Evolutionary conservation across 352 stramenopile genomes (phyloP).

Genomic region (Phytophthora boehmeriae): DNA sequence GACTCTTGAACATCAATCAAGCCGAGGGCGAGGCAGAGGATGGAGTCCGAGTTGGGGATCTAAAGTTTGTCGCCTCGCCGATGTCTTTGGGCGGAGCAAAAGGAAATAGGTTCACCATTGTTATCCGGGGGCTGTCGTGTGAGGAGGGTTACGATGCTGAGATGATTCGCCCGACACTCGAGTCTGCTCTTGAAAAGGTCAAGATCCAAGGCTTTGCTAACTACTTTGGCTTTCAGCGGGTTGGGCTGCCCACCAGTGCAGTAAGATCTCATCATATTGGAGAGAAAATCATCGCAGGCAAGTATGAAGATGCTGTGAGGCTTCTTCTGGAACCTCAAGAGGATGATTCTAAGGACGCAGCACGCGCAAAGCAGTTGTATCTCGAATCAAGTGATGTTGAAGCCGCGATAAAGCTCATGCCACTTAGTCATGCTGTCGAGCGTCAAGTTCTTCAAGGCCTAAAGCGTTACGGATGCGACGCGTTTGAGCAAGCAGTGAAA

Average conservation of each 20-base stretch:
- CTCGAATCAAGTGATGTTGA: conserved; percentile 52
- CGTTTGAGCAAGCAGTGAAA: conserved; percentile 63
- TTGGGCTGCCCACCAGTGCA: conserved; percentile 49
- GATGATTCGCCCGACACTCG: conserved; percentile 21
- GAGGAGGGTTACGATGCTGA: conserved; percentile 8
- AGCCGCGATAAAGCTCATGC: conserved; percentile 62
- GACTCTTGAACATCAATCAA: conserved; percentile 48
- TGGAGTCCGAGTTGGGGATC: conserved; percentile 47
- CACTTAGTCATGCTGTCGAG: conserved; percentile 48
- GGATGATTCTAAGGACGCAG: conserved; percentile 38
- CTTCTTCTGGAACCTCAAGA: conserved; percentile 52
- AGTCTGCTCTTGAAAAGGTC: conserved; percentile 35
- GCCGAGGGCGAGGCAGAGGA: conserved; percentile 7
- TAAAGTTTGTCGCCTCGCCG: conserved; percentile 55
- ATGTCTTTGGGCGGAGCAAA: conserved; percentile 57
- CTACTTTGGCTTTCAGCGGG: conserved; percentile 86
- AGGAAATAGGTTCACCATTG: conserved; percentile 76
- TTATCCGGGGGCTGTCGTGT: conserved; percentile 42
- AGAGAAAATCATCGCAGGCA: conserved; percentile 60
- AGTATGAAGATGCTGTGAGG: conserved; percentile 59
- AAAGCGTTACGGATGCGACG: conserved; percentile 57
- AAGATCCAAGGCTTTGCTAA: conserved; percentile 64
- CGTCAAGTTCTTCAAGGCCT: conserved; percentile 68
- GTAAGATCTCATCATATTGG: conserved; percentile 76
- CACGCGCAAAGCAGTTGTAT: conserved; percentile 52